Evolutionary conservation across 2,329 filamentous ascomycete genomes (phyloP).

Genomic region (Epichloe gansuensis): DNA sequence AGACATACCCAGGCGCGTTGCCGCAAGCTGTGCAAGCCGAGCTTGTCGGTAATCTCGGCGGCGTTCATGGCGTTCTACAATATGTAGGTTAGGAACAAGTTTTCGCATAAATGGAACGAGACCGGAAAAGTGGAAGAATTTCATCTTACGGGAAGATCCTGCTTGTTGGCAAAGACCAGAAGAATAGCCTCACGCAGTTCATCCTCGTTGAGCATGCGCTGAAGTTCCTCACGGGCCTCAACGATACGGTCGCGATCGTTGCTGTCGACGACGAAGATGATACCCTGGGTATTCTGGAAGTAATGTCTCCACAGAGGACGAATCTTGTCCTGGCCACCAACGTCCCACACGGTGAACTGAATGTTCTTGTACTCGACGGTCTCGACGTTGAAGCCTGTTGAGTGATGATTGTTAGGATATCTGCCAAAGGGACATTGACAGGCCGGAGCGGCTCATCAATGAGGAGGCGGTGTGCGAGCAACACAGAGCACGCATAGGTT

Average conservation of each 20-base stretch:
- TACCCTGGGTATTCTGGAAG: slow-evolving; percentile 99
- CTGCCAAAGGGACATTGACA: neutral
- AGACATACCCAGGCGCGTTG: slow-evolving; percentile 92
- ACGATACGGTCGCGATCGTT: slow-evolving; percentile 98
- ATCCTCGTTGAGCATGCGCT: slow-evolving; percentile 97
- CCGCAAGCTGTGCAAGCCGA: slow-evolving; percentile 97
- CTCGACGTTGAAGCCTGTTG: slow-evolving; percentile 93
- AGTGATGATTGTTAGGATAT: slow-evolving; percentile 8
- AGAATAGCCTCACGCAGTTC: slow-evolving; percentile 96
- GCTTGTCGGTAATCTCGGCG: slow-evolving; percentile 99
- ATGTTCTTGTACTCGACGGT: slow-evolving; percentile 99
- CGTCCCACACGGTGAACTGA: slow-evolving; percentile 99
- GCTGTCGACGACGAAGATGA: slow-evolving; percentile 99
- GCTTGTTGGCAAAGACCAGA: slow-evolving; percentile 98
- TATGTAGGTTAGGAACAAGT: slow-evolving; percentile 5
- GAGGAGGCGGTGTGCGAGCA: neutral
- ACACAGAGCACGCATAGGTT: neutral
- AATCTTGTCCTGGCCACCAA: slow-evolving; percentile 99
- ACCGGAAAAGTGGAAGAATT: neutral
- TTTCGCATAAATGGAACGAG: neutral
- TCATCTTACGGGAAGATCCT: slow-evolving; percentile 83
- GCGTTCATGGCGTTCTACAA: slow-evolving; percentile 96
- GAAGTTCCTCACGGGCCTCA: slow-evolving; percentile 90
- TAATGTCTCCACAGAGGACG: slow-evolving; percentile 99
- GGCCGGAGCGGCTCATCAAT: neutral